Base-by-base conservation (phyloP, 805 yeast genomes). In the Hanseniaspora meyeri region DNA sequence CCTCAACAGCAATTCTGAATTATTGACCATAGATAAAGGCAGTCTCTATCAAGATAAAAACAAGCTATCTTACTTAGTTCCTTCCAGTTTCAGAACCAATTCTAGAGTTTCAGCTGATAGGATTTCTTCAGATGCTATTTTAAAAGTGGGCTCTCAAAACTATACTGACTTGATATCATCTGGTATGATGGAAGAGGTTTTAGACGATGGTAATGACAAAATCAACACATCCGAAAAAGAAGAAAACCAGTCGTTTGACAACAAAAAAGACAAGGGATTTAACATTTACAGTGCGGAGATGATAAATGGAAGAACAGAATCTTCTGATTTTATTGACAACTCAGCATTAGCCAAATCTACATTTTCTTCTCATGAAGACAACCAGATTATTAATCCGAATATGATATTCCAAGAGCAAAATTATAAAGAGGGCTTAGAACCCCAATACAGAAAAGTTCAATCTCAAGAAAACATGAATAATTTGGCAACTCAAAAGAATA, bases 1-100 rank as follows among this genome's bases (percentile, higher is more conserved):
- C 64, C 64, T 6, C 57, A 65, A 9, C 64, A 63, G 53, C n/a
- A 32, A 37, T 19, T 31, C 39, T 2, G 31, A 46, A 17, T 34
- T 53, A 24, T 37, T 46, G 20, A 17, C n/a, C 9, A 53, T 53
- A 14, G 29, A 46, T 16, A 32, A 46, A 16, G 51, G 19, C 20
- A 38, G 34, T 19, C 27, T 46, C 0, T 31, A 14, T 12, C 17
- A 31, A 19, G 47, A 46, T 17, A 42, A 38, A 17, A 56, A 51
- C 17, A 50, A 29, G 36, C 51, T 51, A 16, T 50, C 50, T 17
- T 56, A 56, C n/a, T 31, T 56, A 12, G 58, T 56, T 10, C 58
- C 58, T 3, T 29, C 51, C 10, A 56, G 58, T n/a, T 56, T 43
- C 16, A 56, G 58, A 56, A 50, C 45, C 16, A 50, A 56, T 40